Percentiles rank a stretch among this genome's conserved stretches.
Evolutionary conservation across 2,329 filamentous ascomycete species (phyloP).

Genomic region (Dothideomycetes sp.): DNA sequence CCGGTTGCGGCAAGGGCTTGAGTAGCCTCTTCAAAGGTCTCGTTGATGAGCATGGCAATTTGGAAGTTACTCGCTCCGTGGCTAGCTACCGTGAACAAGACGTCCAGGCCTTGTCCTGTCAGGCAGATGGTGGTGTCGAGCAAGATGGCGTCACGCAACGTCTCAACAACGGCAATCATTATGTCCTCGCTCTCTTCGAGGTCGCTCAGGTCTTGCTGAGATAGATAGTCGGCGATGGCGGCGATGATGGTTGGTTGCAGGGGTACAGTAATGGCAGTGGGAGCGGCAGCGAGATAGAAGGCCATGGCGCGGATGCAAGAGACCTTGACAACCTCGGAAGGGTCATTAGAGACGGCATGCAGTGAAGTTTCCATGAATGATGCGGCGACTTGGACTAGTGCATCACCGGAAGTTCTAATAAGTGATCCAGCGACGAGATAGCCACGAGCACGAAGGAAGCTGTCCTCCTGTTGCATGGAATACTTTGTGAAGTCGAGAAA

Average conservation of each 20-base stretch:
- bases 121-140: slow-evolving; percentile 68
- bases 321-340: slow-evolving; percentile 82
- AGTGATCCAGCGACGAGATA: slow-evolving; percentile 77
- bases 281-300: slow-evolving; percentile 47
- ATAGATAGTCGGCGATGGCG: slow-evolving; percentile 61
- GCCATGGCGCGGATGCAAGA: slow-evolving; percentile 83
- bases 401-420: slow-evolving; percentile 53
- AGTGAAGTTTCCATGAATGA: slow-evolving; percentile 63
- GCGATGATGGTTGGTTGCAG: slow-evolving; percentile 51
- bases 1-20: slow-evolving; percentile 53
- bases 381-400: slow-evolving; percentile 43
- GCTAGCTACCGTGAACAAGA: slow-evolving; percentile 81
- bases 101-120: slow-evolving; percentile 63
- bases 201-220: slow-evolving; percentile 68
- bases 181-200: slow-evolving; percentile 85
- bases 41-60: slow-evolving; percentile 73
- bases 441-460: slow-evolving; percentile 74
- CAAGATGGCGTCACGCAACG: slow-evolving; percentile 70
- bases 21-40: slow-evolving; percentile 85
- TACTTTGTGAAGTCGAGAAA: slow-evolving; percentile 74
- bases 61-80: slow-evolving; percentile 86
- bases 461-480: slow-evolving; percentile 59
- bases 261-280: slow-evolving; percentile 37
- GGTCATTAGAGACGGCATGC: slow-evolving; percentile 61
- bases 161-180: slow-evolving; percentile 79